These are phyloP conservation scores for Parastagonospora nodorum DNA, from an alignment of 2,329 filamentous ascomycete genomes.

Conservation along the genomic window DNA sequence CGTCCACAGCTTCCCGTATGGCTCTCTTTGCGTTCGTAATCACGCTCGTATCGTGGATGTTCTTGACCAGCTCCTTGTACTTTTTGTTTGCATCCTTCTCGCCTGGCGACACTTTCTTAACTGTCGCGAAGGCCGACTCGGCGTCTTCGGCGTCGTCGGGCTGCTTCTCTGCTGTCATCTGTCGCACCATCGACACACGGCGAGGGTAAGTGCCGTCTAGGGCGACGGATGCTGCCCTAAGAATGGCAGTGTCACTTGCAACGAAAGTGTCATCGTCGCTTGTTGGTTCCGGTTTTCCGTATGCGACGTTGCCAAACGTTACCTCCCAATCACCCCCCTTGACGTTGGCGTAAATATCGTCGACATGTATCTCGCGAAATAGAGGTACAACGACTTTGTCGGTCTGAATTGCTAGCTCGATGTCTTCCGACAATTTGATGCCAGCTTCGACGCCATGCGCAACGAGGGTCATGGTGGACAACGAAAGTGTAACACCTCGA, in stretches of 20 bases:
- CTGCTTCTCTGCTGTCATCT: conserved; percentile 48
- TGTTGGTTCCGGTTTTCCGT: conserved; percentile 35
- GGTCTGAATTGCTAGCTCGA: conserved; percentile 58
- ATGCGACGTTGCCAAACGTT: conserved; percentile 49
- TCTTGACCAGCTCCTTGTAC: conserved; percentile 50
- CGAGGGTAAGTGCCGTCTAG: conserved; percentile 17
- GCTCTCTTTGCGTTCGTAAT: conserved; percentile 34
- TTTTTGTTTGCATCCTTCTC: conserved; percentile 50
- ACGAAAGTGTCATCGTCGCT: conserved; percentile 49
- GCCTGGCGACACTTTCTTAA: conserved; percentile 52
- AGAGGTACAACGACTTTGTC: conserved; percentile 56
- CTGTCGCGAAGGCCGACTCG: conserved; percentile 44
- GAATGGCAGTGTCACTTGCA: conserved; percentile 52
- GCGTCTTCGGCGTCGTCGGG: conserved; percentile 37
- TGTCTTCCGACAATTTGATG: conserved; percentile 58
- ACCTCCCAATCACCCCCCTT: conserved; percentile 59
- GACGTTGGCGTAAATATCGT: conserved; percentile 60
- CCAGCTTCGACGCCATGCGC: conserved; percentile 61
- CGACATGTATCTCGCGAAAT: conserved; percentile 57
- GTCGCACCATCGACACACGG: conserved; percentile 31
- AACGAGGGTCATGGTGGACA: conserved; percentile 56
- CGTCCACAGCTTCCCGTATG: conserved; percentile 28
- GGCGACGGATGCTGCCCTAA: conserved; percentile 48
- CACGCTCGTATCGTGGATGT: conserved; percentile 37
- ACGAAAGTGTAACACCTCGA: conserved; percentile 57